Conservation (phyloP, 2,329 filamentous ascomycete genomes). For the Bipolaris gigantea region DNA sequence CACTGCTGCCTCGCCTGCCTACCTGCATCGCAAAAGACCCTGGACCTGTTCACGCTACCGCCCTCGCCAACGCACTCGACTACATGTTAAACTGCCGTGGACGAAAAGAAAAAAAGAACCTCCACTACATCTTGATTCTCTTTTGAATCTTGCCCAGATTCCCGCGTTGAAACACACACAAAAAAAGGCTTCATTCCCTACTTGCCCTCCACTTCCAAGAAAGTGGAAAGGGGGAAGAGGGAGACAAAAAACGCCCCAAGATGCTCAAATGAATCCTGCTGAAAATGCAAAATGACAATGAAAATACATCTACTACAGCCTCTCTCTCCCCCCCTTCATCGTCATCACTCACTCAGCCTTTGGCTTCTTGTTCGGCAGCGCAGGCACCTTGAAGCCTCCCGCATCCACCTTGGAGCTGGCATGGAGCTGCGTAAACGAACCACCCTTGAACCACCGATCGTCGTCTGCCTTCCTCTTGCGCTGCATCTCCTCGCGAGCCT, state of each 20-base stretch:
- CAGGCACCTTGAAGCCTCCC: constrained; percentile 80
- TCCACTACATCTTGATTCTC: too few relatives aligned
- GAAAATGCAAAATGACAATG: not conserved
- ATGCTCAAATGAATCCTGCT: not conserved
- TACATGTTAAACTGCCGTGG: too few relatives aligned
- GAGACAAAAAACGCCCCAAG: not conserved
- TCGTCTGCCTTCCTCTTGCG: constrained; percentile 92
- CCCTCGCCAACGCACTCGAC: constrained; percentile 1
- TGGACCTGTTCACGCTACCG: constrained; percentile 7
- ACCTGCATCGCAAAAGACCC: not conserved
- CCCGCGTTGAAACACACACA: too few relatives aligned
- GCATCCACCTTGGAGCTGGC: constrained; percentile 52
- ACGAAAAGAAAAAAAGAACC: too few relatives aligned
- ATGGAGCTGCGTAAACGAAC: constrained; percentile 90
- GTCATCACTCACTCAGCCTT: constrained; percentile 21
- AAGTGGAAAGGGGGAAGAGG: not conserved
- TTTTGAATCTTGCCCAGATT: too few relatives aligned
- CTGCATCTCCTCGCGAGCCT: constrained; percentile 81
- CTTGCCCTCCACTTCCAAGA: not conserved
- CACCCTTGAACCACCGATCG: constrained; percentile 94
- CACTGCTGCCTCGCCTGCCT: not conserved
- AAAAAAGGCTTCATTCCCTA: not conserved
- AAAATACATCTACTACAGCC: not conserved
- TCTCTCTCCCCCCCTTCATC: too few relatives aligned
- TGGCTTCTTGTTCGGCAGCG: constrained; percentile 71